Evolutionary conservation across 2,329 filamentous ascomycete species (phyloP).

Genomic region (Colletotrichum sp.): DNA sequence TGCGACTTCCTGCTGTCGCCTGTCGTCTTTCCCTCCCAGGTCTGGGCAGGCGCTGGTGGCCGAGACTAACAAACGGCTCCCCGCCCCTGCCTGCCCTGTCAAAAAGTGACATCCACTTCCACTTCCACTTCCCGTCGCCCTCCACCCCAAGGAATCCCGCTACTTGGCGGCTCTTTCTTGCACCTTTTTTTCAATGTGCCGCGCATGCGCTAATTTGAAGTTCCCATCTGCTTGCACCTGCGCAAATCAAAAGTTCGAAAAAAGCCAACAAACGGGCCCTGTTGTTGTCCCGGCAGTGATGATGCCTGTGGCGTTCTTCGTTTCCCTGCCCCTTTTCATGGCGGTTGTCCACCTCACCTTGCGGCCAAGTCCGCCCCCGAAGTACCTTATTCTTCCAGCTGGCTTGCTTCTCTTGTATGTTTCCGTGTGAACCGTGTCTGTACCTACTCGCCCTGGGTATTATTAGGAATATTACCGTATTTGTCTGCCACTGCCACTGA

Average conservation of each 20-base stretch:
- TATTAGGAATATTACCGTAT: neutral
- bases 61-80: neutral
- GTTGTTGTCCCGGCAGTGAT: neutral
- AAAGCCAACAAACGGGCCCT: neutral
- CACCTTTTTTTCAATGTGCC: neutral
- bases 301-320: neutral
- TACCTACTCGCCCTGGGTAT: neutral
- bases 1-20: neutral
- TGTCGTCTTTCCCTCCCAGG: neutral
- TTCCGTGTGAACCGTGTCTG: neutral
- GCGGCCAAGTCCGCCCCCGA: too few relatives aligned
- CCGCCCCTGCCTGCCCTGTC: neutral
- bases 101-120: neutral
- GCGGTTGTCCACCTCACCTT: neutral
- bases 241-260: neutral
- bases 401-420: neutral
- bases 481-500: neutral
- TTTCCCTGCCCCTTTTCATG: neutral
- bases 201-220: neutral
- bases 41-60: neutral
- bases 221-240: neutral
- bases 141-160: neutral
- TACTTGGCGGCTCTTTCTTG: conserved; percentile 10
- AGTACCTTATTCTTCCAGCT: neutral
- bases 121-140: neutral